Evolutionary conservation across 495 filamentous ascomycete species (phyloP).

Genomic region (Podospora didyma): DNA sequence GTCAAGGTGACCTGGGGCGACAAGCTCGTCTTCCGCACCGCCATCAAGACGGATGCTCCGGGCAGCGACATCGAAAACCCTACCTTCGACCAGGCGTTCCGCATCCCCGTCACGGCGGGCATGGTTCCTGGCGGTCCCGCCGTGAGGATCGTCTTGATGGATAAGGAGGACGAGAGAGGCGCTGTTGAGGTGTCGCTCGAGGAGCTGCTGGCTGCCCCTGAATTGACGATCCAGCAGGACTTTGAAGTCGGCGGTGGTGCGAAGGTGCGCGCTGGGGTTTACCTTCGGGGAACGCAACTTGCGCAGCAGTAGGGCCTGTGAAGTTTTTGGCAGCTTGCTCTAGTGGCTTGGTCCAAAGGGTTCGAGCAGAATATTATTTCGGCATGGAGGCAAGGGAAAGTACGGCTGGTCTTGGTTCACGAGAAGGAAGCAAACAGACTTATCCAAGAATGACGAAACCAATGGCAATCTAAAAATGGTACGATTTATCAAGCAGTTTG

Average conservation of each 20-base stretch:
- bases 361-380: too few relatives aligned
- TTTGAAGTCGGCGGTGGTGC: constrained; percentile 34
- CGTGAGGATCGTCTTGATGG: constrained; percentile 33
- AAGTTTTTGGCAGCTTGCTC: too few relatives aligned
- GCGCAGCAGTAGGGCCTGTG: background rate
- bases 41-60: constrained; percentile 31
- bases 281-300: constrained; percentile 10
- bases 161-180: constrained; percentile 28
- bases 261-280: constrained; percentile 15
- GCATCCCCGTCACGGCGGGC: constrained; percentile 28
- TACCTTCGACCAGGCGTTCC: constrained; percentile 35
- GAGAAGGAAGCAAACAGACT: too few relatives aligned
- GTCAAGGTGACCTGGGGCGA: constrained; percentile 36
- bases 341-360: too few relatives aligned
- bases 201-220: constrained; percentile 29
- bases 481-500: too few relatives aligned
- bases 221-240: constrained; percentile 25
- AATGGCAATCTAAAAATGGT: too few relatives aligned
- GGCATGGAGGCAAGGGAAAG: too few relatives aligned
- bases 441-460: too few relatives aligned
- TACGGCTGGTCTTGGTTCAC: too few relatives aligned
- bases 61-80: constrained; percentile 42
- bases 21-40: constrained; percentile 28
- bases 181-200: constrained; percentile 32
- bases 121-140: constrained; percentile 24